These are phyloP conservation scores for Maudiozyma bulderi DNA, from an alignment of 805 yeast genomes.

Conservation along the genomic window DNA sequence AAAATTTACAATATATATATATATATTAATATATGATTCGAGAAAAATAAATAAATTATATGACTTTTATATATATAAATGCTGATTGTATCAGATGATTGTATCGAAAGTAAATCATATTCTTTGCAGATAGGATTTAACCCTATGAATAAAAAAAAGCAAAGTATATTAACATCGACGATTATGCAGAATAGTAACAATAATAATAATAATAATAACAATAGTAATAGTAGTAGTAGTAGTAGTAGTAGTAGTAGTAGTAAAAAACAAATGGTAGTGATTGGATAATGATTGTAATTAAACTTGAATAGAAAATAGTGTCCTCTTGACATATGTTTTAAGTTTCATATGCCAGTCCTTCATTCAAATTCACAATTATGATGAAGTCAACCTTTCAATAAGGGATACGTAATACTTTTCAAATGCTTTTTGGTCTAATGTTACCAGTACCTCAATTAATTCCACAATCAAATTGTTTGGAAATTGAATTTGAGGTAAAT, in stretches of 20 bases:
- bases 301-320: background rate
- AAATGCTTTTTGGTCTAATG: constrained; percentile 51
- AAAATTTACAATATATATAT: background rate
- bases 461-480: constrained; percentile 52
- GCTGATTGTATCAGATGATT: background rate
- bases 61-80: background rate
- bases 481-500: constrained; percentile 45
- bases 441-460: constrained; percentile 49
- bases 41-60: background rate
- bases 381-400: constrained; percentile 19
- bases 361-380: background rate
- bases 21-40: background rate
- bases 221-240: no score
- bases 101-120: background rate
- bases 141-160: no score
- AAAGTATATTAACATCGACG: no score
- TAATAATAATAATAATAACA: no score
- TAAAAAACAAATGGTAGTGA: no score
- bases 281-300: background rate
- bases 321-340: no score
- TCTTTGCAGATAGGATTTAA: background rate
- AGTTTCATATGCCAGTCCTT: no score
- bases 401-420: constrained; percentile 55
- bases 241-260: no score
- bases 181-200: no score